Conservation (phyloP, 1,139 yeast species). For the Candida tetrigidarum region DNA sequence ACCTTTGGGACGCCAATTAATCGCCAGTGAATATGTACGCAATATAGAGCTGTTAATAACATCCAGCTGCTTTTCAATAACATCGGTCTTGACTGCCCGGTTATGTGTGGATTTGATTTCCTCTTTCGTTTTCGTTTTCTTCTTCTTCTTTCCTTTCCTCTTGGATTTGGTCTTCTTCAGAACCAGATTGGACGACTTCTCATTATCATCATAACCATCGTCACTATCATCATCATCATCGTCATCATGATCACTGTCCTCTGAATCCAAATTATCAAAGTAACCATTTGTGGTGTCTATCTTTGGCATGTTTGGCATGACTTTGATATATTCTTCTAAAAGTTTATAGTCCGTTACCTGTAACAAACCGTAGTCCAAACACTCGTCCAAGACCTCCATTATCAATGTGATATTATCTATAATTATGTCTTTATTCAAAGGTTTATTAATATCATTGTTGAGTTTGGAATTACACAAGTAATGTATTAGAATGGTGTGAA, state of each 20-base stretch:
- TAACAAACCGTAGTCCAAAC: slow-evolving; percentile 48
- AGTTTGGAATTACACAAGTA: slow-evolving; percentile 27
- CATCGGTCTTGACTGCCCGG: slow-evolving; percentile 41
- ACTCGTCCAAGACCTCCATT: slow-evolving; percentile 49
- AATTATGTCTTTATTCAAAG: slow-evolving; percentile 34
- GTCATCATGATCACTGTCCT: slow-evolving; percentile 20
- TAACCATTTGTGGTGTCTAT: slow-evolving; percentile 10
- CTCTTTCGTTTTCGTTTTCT: slow-evolving; percentile 19
- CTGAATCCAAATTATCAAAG: slow-evolving; percentile 9
- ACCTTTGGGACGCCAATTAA: slow-evolving; percentile 54
- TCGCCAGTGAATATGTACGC: slow-evolving; percentile 46
- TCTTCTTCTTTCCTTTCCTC: slow-evolving; percentile 16
- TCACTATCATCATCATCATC: slow-evolving; percentile 22
- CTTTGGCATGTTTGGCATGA: slow-evolving; percentile 38
- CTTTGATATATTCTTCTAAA: slow-evolving; percentile 48
- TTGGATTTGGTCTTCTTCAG: slow-evolving; percentile 17
- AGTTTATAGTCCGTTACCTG: slow-evolving; percentile 50
- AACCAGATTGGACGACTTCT: slow-evolving; percentile 13
- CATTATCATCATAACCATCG: slow-evolving; percentile 22
- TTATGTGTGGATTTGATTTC: slow-evolving; percentile 43
- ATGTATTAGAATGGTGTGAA: slow-evolving; percentile 34
- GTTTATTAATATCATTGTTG: slow-evolving; percentile 7
- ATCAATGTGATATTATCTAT: slow-evolving; percentile 45
- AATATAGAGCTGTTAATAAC: slow-evolving; percentile 62
- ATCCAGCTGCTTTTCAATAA: slow-evolving; percentile 28